Evolutionary conservation across 768 basidiomycete species (phyloP), one percentile per base, ranked within the genome.

Genomic region (Leucosporidium scottii): DNA sequence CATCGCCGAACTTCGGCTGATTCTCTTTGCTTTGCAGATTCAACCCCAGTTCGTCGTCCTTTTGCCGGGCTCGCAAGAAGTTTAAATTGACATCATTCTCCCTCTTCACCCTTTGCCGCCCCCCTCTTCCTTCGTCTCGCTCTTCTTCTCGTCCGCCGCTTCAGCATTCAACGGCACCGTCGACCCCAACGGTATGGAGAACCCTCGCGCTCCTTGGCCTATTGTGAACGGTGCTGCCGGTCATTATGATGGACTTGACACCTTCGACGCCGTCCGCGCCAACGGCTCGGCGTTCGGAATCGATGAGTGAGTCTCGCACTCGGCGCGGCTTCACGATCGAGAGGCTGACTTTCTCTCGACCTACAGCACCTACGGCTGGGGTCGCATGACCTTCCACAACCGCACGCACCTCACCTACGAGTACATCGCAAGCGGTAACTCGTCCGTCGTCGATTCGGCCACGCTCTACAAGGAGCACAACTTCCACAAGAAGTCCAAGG

Each of bases 221-320:
- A 10, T 61, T 8, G 12, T 51, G 2, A 21, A n/a, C 21, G 49
- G 49, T 2, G 31, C 23, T 17, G 61, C 49, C 3, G 64, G 64
- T 17, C 64, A 65, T 30, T 70, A 70, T 55, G 69, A 66, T 44
- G 70, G 66, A 9, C 64, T 71, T n/a, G 70, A 71, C 58, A 13
- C 50, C 20, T 65, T 67, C 57, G 47, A 55, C 39, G 39, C 7
- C 25, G 31, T 39, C 27, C 62, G 49, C 23, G 9, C 53, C 6
- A 55, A 27, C 34, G 56, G 61, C 23, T 55, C 63, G 1, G 57
- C 51, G 18, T 67, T 60, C 31, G 48, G 48, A 0, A 50, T 27
- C 25, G 70, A 67, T 53, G n/a, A 31, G 66, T 56, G 20, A 58
- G 58, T 59, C 28, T 31, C 61, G 28, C n/a, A n/a, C n/a, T n/a